Conservation (phyloP, 192 early-diverging fungal species). For the Coemansia sp. region DNA sequence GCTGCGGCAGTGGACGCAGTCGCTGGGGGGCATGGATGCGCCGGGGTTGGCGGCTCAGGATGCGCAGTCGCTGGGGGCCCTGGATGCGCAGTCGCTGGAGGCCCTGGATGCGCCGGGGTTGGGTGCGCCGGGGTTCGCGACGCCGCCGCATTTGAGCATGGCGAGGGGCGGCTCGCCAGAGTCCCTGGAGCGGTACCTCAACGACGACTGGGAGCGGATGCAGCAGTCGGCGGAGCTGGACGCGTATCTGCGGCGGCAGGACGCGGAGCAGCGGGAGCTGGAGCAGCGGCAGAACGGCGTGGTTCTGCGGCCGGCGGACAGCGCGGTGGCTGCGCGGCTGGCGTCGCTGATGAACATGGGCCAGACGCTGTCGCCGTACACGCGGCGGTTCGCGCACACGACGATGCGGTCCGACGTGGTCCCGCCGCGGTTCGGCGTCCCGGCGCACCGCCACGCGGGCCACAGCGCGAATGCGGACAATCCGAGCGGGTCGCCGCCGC, state of each 20-base stretch:
- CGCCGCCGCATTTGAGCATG: background rate
- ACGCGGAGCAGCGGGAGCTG: constrained; percentile 9
- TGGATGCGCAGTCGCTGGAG: background rate
- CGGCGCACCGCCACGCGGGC: constrained; percentile 6
- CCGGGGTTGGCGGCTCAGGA: background rate
- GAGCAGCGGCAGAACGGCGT: constrained; percentile 47
- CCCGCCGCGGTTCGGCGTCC: constrained; percentile 17
- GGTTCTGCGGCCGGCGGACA: constrained; percentile 69
- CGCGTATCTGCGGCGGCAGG: constrained; percentile 11
- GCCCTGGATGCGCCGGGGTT: no score
- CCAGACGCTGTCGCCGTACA: constrained; percentile 85
- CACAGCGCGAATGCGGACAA: background rate
- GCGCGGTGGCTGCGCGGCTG: constrained; percentile 82
- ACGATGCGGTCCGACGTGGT: constrained; percentile 66
- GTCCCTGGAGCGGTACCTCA: constrained; percentile 32
- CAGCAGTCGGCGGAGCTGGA: constrained; percentile 35
- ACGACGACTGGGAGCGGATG: constrained; percentile 49
- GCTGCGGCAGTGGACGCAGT: background rate
- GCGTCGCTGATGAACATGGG: constrained; percentile 80
- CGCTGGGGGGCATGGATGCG: background rate
- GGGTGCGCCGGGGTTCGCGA: background rate
- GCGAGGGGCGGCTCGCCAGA: no score
- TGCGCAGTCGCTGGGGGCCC: background rate
- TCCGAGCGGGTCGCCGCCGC: constrained; percentile 14
- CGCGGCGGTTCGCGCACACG: constrained; percentile 75